These are phyloP conservation scores for Helotiales sp. DNA, from an alignment of 2,329 filamentous ascomycete species.

Conservation along the genomic window DNA sequence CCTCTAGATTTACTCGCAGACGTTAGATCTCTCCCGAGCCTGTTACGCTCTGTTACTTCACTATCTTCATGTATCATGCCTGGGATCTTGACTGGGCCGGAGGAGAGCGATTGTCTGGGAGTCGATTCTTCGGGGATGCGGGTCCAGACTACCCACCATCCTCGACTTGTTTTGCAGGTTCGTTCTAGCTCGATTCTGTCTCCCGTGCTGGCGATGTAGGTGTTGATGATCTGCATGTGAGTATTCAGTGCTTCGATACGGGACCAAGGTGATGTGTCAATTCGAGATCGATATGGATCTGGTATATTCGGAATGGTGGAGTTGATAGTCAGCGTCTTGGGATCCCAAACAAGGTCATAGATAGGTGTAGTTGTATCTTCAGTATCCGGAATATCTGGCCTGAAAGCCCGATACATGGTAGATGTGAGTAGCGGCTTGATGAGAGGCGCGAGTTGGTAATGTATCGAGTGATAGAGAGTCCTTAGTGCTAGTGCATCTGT, in stretches of 20 bases:
- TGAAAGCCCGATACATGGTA: conserved; percentile 56
- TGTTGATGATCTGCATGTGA: conserved; percentile 62
- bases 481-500: conserved; percentile 59
- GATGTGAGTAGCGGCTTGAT: conserved; percentile 56
- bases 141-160: conserved; percentile 72
- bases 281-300: conserved; percentile 40
- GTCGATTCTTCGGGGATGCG: conserved; percentile 45
- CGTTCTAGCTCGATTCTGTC: conserved; percentile 53
- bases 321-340: conserved; percentile 53
- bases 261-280: conserved; percentile 47
- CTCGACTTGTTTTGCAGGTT: conserved; percentile 64
- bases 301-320: conserved; percentile 69
- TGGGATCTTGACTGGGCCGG: conserved; percentile 13
- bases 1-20: conserved; percentile 3
- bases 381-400: conserved; percentile 38
- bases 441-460: conserved; percentile 60
- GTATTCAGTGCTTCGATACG: conserved; percentile 64
- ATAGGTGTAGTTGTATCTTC: conserved; percentile 41
- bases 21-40: background rate
- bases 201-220: conserved; percentile 49
- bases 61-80: conserved; percentile 15
- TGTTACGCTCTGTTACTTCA: conserved; percentile 1
- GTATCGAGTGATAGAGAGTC: conserved; percentile 58
- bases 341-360: conserved; percentile 65
- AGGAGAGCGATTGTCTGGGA: background rate